Conservation (phyloP, 2,329 filamentous ascomycete species). For the Cladosporium sp. region DNA sequence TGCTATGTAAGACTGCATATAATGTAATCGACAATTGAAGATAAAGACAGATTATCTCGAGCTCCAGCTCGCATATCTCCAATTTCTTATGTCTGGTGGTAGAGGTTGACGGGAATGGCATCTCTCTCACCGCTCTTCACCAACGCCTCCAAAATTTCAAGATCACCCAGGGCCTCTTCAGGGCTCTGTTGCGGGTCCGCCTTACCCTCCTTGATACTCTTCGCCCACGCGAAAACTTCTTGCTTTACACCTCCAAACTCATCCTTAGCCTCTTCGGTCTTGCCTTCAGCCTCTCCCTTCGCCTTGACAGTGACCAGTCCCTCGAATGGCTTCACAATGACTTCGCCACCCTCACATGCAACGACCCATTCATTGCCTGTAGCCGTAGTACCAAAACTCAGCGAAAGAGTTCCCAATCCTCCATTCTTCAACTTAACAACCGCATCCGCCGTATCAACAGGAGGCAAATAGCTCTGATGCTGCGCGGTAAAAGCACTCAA, state of each 20-base stretch:
- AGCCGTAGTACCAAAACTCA: conserved; percentile 57
- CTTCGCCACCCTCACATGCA: conserved; percentile 54
- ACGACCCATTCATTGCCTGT: conserved; percentile 53
- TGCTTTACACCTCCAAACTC: conserved; percentile 51
- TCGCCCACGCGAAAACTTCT: conserved; percentile 60
- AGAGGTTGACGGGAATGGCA: conserved; percentile 32
- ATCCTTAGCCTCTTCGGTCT: conserved; percentile 42
- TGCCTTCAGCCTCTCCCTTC: conserved; percentile 23
- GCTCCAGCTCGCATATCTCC: too few relatives aligned
- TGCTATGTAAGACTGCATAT: too few relatives aligned
- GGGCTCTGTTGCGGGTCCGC: conserved; percentile 50
- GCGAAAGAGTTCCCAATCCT: conserved; percentile 52
- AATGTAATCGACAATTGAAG: too few relatives aligned
- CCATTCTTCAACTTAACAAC: conserved; percentile 53
- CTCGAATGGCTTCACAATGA: conserved; percentile 37
- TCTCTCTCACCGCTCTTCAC: conserved; percentile 38
- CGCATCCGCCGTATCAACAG: conserved; percentile 64
- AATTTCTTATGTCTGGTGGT: conserved; percentile 16
- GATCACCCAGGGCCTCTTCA: conserved; percentile 57
- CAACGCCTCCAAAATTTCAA: conserved; percentile 52
- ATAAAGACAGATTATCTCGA: too few relatives aligned
- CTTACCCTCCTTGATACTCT: conserved; percentile 47
- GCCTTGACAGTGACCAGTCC: conserved; percentile 33
- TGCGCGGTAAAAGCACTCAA: conserved; percentile 55
- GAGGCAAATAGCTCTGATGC: conserved; percentile 55